Evolutionary conservation across 2,329 filamentous ascomycete species (phyloP), one percentile per base, ranked within the genome.

Genomic region (Claviceps spartinae): DNA sequence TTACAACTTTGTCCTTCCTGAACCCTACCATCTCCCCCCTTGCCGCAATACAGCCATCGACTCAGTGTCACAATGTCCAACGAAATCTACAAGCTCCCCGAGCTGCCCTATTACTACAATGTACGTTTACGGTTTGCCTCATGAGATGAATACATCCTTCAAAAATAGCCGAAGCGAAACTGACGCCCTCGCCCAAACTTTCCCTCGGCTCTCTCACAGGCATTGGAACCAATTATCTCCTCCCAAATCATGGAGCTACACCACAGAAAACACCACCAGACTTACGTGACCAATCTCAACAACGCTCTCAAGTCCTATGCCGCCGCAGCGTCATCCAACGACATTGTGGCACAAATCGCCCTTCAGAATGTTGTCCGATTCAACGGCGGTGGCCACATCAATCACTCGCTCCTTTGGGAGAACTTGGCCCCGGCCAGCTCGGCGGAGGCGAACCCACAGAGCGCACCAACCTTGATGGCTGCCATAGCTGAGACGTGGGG

Each of bases 361-460:
- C 75, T 88, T n/a, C 82, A 85, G 60, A 72, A 76, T 18, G 78
- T 78, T 55, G 82, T 95, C 71, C 86, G 85, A 62, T 95, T 95
- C 77, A 88, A 95, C 66, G 89, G 85, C 48, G 90, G 90, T 44
- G 90, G 90, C 6, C 89, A 95, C 73, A 84, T 94, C 70, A 96
- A 96, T 73, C 90, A 95, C 74, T 83, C 81, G 0, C 80, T 95
- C 38, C 95, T 95, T 76, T 96, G 89, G 89, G 82, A 86, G 70
- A 90, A 88, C 67, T 76, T 94, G 18, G 69, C 79, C 0, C 85
- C 86, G 0, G 69, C 80, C 0, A 72, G 69, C 18, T 81, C 76
- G 2, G 57, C 73, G 0, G 78, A 82, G 7, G 76, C 85, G 1
- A 72, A 78, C 47, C 66, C 76, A 3, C 69, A 74, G 4, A 37